Conservation (phyloP, 1,284 basidiomycete species). For the Tylopilus sp. region DNA sequence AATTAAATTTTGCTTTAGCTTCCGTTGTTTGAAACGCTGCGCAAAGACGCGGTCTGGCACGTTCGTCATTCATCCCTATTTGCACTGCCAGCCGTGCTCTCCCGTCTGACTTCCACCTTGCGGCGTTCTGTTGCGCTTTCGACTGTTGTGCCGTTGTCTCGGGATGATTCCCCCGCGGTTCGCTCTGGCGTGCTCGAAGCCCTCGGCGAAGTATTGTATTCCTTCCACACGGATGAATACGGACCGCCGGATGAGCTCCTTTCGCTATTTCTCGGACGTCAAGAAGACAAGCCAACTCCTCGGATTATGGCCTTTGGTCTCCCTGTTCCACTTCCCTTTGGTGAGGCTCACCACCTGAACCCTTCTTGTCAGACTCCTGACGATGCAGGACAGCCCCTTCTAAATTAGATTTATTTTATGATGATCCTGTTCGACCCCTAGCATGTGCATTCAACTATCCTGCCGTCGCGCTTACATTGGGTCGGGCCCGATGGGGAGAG, state of each 20-base stretch:
- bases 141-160: conserved; percentile 60
- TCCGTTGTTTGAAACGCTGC: conserved; percentile 72
- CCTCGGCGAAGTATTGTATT: conserved; percentile 87
- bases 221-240: conserved; percentile 67
- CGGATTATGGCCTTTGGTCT: conserved; percentile 12
- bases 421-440: conserved; percentile 70
- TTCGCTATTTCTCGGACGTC: conserved; percentile 68
- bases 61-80: conserved; percentile 90
- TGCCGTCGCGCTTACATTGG: conserved; percentile 85
- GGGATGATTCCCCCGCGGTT: conserved; percentile 68
- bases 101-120: conserved; percentile 53
- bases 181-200: conserved; percentile 84
- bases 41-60: conserved; percentile 73
- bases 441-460: conserved; percentile 95
- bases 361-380: conserved; percentile 11
- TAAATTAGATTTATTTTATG: conserved; percentile 42
- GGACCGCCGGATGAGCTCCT: conserved; percentile 82
- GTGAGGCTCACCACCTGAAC: conserved; percentile 14
- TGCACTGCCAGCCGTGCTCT: conserved; percentile 77
- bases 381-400: conserved; percentile 18
- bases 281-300: conserved; percentile 39
- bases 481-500: conserved; percentile 72
- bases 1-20: conserved; percentile 45
- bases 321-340: conserved; percentile 12
- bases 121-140: conserved; percentile 63